Evolutionary conservation across 2,329 filamentous ascomycete species (phyloP), one percentile per base, ranked within the genome.

Genomic region (Trichoderma harzianum): DNA sequence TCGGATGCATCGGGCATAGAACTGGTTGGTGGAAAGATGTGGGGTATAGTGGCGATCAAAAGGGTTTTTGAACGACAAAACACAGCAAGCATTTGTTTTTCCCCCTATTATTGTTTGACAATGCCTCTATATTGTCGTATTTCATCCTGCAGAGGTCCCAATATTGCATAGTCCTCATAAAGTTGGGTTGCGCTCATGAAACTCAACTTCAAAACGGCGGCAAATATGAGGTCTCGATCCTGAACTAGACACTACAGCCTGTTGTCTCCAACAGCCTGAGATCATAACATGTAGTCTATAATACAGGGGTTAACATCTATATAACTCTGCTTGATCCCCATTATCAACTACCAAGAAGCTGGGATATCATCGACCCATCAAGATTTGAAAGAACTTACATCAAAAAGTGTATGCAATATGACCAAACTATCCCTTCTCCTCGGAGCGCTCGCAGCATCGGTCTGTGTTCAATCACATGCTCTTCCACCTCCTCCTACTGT

Each of bases 21-120:
- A 61, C 7, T 69, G 66, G 55, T 61, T 69, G 66, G 66, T 69
- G 66, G 66, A 69, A 61, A 61, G 66, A n/a, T 47, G 24, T 11
- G 26, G 28, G 66, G 66, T 34, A 51, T 30, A 28, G 24, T n/a
- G 36, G 53, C n/a, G 43, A 43, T 69, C 8, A 34, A 51, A 24
- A n/a, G 55, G 66, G 28, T 8, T 6, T 34, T 26, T 61, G n/a
- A 28, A 51, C 34, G 26, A 28, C 7, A 47, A 11, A 61, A 16
- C 26, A 60, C 12, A 12, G 14, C 26, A 51, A 36, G 10, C 6
- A 2, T 26, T 28, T 47, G n/a, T n/a, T n/a, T 47, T 51, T 26
- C 55, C 26, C 63, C 62, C n/a, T 53, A 65, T 36, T 16, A 32
- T 32, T 28, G n/a, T 12, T 12, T 18, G 1, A 16, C 16, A n/a